phyloP scores from a whole-genome alignment of 2,329 filamentous ascomycete species.

The Rhynchosporium secalis region DNA sequence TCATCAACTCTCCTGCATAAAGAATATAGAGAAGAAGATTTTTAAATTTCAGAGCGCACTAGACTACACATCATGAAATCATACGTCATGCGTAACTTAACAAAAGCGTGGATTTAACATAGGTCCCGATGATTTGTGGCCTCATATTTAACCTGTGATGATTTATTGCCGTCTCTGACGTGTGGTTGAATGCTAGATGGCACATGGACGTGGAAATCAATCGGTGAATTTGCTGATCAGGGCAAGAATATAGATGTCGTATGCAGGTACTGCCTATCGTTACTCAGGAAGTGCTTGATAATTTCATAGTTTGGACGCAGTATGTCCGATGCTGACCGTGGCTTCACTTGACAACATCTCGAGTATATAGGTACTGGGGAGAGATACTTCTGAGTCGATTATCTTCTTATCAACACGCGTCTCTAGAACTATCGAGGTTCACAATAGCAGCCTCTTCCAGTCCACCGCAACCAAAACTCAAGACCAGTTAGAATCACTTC shows the following conservation, averaged over 20 bases:
- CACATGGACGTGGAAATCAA: background rate
- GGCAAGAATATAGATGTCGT: background rate
- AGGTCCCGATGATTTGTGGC: too few species aligned
- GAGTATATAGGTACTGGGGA: background rate
- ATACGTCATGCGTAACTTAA: too few species aligned
- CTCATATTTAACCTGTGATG: too few species aligned
- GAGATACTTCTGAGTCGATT: background rate
- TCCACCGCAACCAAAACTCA: background rate
- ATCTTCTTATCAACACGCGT: background rate
- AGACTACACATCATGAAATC: background rate
- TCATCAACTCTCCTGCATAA: background rate
- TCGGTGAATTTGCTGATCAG: background rate
- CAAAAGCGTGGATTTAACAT: too few species aligned
- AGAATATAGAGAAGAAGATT: background rate
- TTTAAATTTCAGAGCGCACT: background rate
- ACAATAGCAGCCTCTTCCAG: background rate
- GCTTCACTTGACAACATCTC: background rate
- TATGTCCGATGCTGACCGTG: slow-evolving; percentile 1
- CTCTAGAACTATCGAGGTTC: background rate
- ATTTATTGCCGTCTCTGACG: too few species aligned
- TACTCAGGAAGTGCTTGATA: slow-evolving; percentile 7
- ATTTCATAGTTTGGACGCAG: background rate
- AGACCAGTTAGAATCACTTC: background rate
- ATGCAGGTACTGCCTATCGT: background rate
- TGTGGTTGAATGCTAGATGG: too few species aligned